phyloP scores from a whole-genome alignment of 495 filamentous ascomycete genomes.

The Neurospora sp. region DNA sequence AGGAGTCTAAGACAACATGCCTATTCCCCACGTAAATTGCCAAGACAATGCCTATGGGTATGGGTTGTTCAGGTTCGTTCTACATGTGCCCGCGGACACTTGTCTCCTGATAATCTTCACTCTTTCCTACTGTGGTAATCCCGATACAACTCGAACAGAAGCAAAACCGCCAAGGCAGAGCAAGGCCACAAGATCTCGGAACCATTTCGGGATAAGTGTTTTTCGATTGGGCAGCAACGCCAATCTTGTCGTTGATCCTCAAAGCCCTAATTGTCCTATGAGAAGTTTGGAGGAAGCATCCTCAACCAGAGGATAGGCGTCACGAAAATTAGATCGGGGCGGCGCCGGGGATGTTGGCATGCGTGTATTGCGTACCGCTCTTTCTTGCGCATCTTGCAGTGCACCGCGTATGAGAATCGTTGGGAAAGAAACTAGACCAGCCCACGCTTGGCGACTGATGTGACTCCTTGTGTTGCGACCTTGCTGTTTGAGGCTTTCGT shows the following conservation, averaged over 20 bases:
- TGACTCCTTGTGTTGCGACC: neutral
- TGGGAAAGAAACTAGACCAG: neutral
- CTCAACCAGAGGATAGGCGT: neutral
- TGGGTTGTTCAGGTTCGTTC: neutral
- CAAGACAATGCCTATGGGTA: neutral
- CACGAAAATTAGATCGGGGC: neutral
- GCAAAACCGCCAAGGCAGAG: neutral
- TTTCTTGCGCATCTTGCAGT: neutral
- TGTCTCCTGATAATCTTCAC: neutral
- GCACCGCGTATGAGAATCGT: neutral
- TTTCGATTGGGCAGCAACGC: neutral
- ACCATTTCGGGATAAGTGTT: neutral
- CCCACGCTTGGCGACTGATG: neutral
- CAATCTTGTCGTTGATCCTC: neutral
- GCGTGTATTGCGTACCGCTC: neutral
- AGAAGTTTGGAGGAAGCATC: neutral
- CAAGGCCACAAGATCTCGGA: neutral
- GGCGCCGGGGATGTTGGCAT: neutral
- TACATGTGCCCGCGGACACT: neutral
- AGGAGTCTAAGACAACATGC: neutral
- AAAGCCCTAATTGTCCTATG: neutral
- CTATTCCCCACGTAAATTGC: neutral
- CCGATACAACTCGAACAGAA: neutral
- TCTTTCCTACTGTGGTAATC: neutral
- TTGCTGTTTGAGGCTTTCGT: neutral